A percentile compares a stretch with the other conserved stretches of the same genome.
These are phyloP conservation scores for Bipolaris sorokiniana DNA, from an alignment of 2,329 filamentous ascomycete species.

Conservation along the genomic window DNA sequence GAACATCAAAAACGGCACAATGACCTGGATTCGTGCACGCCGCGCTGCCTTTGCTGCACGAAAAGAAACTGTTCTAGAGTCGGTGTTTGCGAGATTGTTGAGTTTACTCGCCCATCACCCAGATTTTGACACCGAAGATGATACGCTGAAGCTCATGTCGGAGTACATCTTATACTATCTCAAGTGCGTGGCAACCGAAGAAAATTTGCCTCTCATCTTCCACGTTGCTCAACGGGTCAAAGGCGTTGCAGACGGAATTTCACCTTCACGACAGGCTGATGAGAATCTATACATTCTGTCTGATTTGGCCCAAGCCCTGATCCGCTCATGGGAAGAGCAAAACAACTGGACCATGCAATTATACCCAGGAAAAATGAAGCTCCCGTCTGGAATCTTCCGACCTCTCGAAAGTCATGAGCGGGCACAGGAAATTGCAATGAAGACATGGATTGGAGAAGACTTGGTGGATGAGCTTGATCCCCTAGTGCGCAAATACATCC, in stretches of 20 bases:
- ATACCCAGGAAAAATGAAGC: constrained; percentile 77
- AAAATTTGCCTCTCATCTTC: constrained; percentile 87
- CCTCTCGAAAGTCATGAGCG: constrained; percentile 75
- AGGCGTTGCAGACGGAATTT: constrained; percentile 81
- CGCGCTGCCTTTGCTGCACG: constrained; percentile 67
- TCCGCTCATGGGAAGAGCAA: constrained; percentile 84
- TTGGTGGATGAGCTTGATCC: constrained; percentile 76
- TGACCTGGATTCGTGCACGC: constrained; percentile 88
- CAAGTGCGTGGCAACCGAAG: constrained; percentile 78
- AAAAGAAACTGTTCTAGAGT: constrained; percentile 72
- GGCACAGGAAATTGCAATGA: constrained; percentile 85
- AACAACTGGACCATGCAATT: constrained; percentile 86
- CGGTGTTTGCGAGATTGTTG: constrained; percentile 79
- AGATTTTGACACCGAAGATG: constrained; percentile 70
- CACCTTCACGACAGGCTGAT: constrained; percentile 59
- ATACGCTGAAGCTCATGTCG: constrained; percentile 79
- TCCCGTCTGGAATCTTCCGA: constrained; percentile 80
- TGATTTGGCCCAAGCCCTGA: constrained; percentile 81
- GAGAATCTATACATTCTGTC: constrained; percentile 84
- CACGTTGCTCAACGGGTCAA: constrained; percentile 93
- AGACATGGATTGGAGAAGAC: constrained; percentile 79
- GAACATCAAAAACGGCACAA: constrained; percentile 74
- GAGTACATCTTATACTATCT: constrained; percentile 92
- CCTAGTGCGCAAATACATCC: constrained; percentile 72
- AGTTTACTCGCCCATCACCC: constrained; percentile 92